Conservation (phyloP, 768 basidiomycete species). For the Dentipellis fragilis region DNA sequence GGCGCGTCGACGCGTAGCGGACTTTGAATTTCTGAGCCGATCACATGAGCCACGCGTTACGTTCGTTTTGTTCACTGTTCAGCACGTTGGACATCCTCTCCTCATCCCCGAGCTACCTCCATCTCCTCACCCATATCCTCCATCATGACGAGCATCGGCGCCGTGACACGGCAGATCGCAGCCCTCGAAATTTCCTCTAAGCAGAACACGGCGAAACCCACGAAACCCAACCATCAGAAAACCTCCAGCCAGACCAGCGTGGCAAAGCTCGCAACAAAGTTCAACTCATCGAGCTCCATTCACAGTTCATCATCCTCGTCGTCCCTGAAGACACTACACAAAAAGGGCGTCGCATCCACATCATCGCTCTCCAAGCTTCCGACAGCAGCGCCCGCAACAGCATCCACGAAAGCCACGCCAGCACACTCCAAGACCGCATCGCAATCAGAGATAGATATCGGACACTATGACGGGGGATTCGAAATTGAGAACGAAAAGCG, state of each 20-base stretch:
- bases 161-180: constrained; percentile 58
- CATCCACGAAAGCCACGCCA: background rate
- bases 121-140: background rate
- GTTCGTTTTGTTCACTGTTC: background rate
- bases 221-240: constrained; percentile 33
- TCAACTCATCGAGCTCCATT: constrained; percentile 52
- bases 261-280: constrained; percentile 66
- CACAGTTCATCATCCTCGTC: constrained; percentile 17
- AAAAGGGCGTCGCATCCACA: constrained; percentile 15
- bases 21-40: background rate
- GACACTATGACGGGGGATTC: constrained; percentile 93
- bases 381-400: constrained; percentile 10
- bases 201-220: constrained; percentile 27
- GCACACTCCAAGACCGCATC: background rate
- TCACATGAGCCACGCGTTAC: background rate
- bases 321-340: constrained; percentile 8
- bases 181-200: constrained; percentile 54
- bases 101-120: background rate
- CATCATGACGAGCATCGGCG: constrained; percentile 36
- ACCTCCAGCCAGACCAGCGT: constrained; percentile 52
- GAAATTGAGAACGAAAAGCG: constrained; percentile 79
- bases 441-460: constrained; percentile 53
- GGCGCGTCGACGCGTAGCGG: background rate
- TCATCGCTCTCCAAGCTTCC: constrained; percentile 22
- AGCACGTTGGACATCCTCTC: too few relatives aligned